Conservation (phyloP, 805 yeast species). For the Lachancea fermentati region DNA sequence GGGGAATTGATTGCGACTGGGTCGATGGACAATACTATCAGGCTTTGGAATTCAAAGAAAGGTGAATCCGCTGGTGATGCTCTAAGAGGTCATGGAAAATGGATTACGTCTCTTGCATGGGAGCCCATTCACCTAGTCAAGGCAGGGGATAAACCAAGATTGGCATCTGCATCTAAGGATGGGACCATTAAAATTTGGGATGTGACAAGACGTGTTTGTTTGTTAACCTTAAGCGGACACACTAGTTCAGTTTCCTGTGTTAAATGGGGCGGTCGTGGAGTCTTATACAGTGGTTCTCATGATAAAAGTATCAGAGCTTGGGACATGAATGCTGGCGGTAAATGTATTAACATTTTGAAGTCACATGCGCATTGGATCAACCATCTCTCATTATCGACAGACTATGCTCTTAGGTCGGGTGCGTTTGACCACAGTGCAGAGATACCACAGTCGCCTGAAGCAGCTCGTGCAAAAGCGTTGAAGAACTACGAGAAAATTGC, state of each 20-base stretch:
- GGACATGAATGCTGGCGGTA: conserved; percentile 72
- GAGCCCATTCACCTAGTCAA: conserved; percentile 83
- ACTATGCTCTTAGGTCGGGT: conserved; percentile 79
- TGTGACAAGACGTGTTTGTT: conserved; percentile 57
- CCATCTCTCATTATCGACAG: conserved; percentile 87
- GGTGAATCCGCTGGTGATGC: conserved; percentile 75
- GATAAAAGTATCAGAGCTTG: conserved; percentile 91
- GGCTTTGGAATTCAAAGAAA: conserved; percentile 77
- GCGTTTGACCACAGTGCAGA: conserved; percentile 72
- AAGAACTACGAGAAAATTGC: conserved; percentile 53
- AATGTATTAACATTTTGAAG: conserved; percentile 68
- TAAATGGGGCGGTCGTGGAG: conserved; percentile 92
- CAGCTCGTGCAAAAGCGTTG: conserved; percentile 43
- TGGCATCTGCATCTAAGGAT: conserved; percentile 88
- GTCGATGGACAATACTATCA: conserved; percentile 83
- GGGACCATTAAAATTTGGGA: conserved; percentile 91
- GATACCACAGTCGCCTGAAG: conserved; percentile 40
- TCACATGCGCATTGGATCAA: conserved; percentile 98
- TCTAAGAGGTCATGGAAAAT: conserved; percentile 75
- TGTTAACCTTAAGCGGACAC: conserved; percentile 78
- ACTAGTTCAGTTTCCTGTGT: conserved; percentile 86
- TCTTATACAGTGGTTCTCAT: conserved; percentile 84
- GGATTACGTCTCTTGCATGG: conserved; percentile 89
- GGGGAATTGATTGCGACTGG: conserved; percentile 93
- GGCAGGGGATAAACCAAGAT: conserved; percentile 58